A percentile compares a stretch with the other conserved stretches of the same genome.
These are phyloP conservation scores for Bolboschoenus planiculmis DNA, from an alignment of 176 grass and related monocot species.

Conservation along the genomic window DNA sequence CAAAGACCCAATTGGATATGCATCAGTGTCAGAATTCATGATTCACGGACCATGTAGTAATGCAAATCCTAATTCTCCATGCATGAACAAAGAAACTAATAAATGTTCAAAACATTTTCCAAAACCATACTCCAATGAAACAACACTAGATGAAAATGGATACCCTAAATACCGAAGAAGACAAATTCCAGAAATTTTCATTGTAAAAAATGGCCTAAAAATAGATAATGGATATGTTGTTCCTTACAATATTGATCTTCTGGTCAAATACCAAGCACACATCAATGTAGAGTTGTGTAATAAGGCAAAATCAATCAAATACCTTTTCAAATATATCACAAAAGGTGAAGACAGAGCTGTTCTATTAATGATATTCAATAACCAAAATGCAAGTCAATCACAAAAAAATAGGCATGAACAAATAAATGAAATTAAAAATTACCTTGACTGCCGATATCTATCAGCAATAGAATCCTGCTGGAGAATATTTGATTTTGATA, in stretches of 20 bases:
- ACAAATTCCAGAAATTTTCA: background rate
- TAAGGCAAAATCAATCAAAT: conserved; percentile 13
- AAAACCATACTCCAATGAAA: too few relatives aligned
- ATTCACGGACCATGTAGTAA: too few relatives aligned
- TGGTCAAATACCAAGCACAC: conserved; percentile 19
- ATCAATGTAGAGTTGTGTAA: conserved; percentile 23
- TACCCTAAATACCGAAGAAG: background rate
- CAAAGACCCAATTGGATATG: too few relatives aligned
- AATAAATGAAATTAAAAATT: conserved; percentile 27
- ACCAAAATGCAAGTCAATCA: background rate
- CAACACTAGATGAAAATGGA: background rate
- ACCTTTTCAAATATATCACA: conserved; percentile 20
- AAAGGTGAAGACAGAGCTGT: background rate
- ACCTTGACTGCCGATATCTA: conserved; percentile 33
- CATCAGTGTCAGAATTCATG: too few relatives aligned
- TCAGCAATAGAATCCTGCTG: conserved; percentile 25
- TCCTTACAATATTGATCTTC: background rate
- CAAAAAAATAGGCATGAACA: background rate
- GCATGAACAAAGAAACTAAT: too few relatives aligned
- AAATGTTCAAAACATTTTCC: too few relatives aligned
- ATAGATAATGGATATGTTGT: conserved; percentile 26
- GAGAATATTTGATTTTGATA: conserved; percentile 27
- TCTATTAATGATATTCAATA: background rate
- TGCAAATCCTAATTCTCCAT: too few relatives aligned
- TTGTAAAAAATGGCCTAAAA: conserved; percentile 1